Evolutionary conservation across 2,329 filamentous ascomycete species (phyloP), one percentile per base, ranked within the genome.

Genomic region (Monilinia polystroma): DNA sequence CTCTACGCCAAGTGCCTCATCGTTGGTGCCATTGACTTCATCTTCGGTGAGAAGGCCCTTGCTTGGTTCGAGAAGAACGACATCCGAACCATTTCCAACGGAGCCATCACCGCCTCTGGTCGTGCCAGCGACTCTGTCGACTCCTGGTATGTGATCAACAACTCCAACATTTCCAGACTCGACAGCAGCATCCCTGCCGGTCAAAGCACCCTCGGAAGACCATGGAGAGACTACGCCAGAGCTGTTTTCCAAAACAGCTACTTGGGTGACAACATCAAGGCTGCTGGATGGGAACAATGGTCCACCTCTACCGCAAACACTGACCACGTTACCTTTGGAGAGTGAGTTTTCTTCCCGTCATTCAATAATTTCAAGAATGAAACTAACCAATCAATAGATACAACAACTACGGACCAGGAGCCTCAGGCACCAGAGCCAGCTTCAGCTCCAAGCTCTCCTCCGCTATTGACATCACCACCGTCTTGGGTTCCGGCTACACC

Each of bases 21-120:
- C 69, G 80, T 82, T 35, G 85, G 85, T 47, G 82, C 83, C 1
- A 82, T 84, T 53, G 85, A 87, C 72, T 86, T 87, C 72, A 83
- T 86, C 70, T 88, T 87, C 73, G 82, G 86, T 66, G 79, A 84
- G 74, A 70, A 78, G 49, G 80, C 81, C 26, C 76, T 77, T 52
- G 79, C 82, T 49, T 88, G 83, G 85, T 83, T 82, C 73, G 81
- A 85, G 55, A 69, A 67, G 18, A 68, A 70, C 14, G 72, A 74
- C 26, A 72, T 77, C 43, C 79, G 80, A 66, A 80, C 81, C 54
- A 82, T 86, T 68, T 77, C 80, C 53, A 64, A 66, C 2, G 83
- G 83, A 12, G 83, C 77, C 72, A 78, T 84, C 67, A 82, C 80
- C 2, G 80, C 80, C 54, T 78, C 77, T 45, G 82, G 82, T 6